phyloP scores from a whole-genome alignment of 2,329 filamentous ascomycete genomes.

The Scedosporium apiospermum region DNA sequence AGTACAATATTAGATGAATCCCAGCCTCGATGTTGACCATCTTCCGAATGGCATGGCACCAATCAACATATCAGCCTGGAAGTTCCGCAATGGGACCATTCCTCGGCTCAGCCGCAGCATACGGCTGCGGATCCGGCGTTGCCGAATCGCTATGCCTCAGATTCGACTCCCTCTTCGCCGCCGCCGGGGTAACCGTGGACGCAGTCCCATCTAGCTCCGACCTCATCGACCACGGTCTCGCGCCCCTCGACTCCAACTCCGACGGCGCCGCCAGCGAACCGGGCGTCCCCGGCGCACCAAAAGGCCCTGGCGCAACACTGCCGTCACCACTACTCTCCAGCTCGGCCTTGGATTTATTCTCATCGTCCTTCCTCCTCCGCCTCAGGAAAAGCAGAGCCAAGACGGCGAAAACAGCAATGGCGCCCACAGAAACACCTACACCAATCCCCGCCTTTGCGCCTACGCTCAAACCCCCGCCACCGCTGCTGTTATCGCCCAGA shows the following conservation, averaged over 20 bases:
- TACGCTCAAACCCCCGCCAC: constrained; percentile 11
- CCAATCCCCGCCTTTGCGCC: constrained; percentile 16
- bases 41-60: too few species aligned
- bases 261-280: constrained; percentile 5
- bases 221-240: constrained; percentile 14
- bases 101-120: background rate
- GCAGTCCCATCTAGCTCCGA: constrained; percentile 11
- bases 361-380: constrained; percentile 6
- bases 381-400: constrained; percentile 13
- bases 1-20: background rate
- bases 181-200: background rate
- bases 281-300: background rate
- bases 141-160: background rate
- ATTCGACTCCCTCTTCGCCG: background rate
- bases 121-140: background rate
- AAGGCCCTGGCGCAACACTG: background rate
- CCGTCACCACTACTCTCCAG: constrained; percentile 1
- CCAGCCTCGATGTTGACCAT: background rate
- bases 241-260: constrained; percentile 12
- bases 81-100: background rate
- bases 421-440: constrained; percentile 12
- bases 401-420: constrained; percentile 12
- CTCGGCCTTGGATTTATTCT: constrained; percentile 3
- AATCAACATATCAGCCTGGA: background rate
- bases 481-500: background rate